Conservation (phyloP, 169 alveolate species). For the Cyclospora cayetanensis region DNA sequence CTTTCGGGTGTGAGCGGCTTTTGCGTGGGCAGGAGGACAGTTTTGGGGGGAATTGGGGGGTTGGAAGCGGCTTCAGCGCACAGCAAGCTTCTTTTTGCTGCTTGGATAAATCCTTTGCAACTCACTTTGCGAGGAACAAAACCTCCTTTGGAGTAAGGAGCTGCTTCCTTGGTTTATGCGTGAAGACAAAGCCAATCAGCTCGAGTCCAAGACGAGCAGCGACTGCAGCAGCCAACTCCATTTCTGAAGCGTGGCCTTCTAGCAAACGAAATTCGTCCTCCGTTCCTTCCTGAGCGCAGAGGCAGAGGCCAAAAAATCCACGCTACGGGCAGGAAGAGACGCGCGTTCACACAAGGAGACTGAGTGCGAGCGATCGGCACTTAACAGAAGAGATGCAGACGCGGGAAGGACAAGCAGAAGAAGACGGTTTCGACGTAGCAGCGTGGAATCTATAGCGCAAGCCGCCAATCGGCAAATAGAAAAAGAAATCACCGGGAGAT, state of each 20-base stretch:
- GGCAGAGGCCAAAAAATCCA: background rate
- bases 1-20: background rate
- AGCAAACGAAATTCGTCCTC: background rate
- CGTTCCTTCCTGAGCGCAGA: background rate
- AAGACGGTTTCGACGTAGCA: no score
- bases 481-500: no score
- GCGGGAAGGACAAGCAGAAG: no score
- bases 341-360: no score
- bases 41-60: background rate
- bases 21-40: background rate
- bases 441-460: no score
- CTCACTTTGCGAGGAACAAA: slow-evolving; percentile 80
- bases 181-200: slow-evolving; percentile 96
- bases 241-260: slow-evolving; percentile 74
- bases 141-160: slow-evolving; percentile 94
- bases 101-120: no score
- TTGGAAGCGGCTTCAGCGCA: background rate
- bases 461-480: no score
- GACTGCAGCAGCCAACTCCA: slow-evolving; percentile 88
- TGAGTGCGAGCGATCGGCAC: no score
- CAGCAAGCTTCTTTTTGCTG: background rate
- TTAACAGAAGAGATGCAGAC: no score
- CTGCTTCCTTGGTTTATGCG: slow-evolving; percentile 95
- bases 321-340: no score
- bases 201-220: slow-evolving; percentile 95